These are phyloP conservation scores for Atkinsonella texensis DNA, from an alignment of 2,329 filamentous ascomycete genomes.

Conservation along the genomic window DNA sequence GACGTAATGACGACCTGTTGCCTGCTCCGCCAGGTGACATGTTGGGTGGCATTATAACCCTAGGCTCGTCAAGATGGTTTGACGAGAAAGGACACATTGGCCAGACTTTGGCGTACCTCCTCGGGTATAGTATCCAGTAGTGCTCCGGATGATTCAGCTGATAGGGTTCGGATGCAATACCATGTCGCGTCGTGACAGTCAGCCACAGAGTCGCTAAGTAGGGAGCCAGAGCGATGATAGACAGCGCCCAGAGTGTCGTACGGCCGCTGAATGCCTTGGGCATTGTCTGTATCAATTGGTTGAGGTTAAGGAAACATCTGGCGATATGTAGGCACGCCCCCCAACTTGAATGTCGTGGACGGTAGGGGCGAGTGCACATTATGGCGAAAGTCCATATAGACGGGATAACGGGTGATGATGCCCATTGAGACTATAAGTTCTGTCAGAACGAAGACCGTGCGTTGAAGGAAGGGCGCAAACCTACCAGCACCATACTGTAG, in stretches of 20 bases:
- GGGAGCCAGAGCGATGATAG: constrained; percentile 18
- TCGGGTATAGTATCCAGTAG: constrained; percentile 11
- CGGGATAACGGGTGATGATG: background rate
- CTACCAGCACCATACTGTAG: background rate
- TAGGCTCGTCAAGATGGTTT: constrained; percentile 38
- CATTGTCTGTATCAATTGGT: constrained; percentile 19
- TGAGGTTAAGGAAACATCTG: constrained; percentile 19
- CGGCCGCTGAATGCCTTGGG: constrained; percentile 18
- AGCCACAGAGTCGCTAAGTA: constrained; percentile 17
- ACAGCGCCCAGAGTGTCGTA: constrained; percentile 18
- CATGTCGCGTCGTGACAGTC: constrained; percentile 9
- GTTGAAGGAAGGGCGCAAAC: background rate
- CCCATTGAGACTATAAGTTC: background rate
- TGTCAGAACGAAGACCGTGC: background rate
- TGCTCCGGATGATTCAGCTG: constrained; percentile 19
- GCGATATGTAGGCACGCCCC: constrained; percentile 16
- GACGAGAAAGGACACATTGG: constrained; percentile 29
- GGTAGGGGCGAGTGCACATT: constrained; percentile 17
- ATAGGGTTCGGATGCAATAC: background rate
- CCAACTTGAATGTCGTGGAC: constrained; percentile 14
- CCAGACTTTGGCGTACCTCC: constrained; percentile 15
- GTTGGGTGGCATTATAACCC: constrained; percentile 22
- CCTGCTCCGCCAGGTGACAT: background rate
- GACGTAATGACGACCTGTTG: background rate
- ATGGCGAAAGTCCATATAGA: constrained; percentile 21